Conservation (phyloP, 2,329 filamentous ascomycete genomes). For the Xylariales sp. region DNA sequence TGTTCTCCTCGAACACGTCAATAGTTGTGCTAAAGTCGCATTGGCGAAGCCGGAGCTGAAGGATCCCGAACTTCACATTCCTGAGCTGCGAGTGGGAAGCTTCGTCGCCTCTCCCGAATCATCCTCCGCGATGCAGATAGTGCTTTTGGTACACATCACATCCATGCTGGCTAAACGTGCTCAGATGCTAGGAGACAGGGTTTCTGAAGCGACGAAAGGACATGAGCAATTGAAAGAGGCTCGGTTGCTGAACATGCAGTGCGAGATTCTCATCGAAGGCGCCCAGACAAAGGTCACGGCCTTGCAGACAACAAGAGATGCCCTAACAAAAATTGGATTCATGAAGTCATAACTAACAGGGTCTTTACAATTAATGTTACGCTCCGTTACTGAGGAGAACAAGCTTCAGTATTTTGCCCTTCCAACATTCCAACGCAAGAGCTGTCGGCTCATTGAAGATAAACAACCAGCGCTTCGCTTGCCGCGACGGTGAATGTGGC, state of each 20-base stretch:
- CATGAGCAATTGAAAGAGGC: slow-evolving; percentile 9
- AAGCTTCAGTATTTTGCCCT: too few species aligned
- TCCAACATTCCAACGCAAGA: neutral
- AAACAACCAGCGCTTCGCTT: slow-evolving; percentile 44
- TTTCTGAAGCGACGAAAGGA: slow-evolving; percentile 1
- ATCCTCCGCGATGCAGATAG: slow-evolving; percentile 19
- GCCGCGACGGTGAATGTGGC: slow-evolving; percentile 36
- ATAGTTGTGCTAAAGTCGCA: slow-evolving; percentile 26
- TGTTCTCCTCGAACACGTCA: slow-evolving; percentile 23
- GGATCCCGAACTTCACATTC: slow-evolving; percentile 29
- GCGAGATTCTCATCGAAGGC: slow-evolving; percentile 18
- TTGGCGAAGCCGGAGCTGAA: slow-evolving; percentile 18
- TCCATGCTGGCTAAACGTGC: slow-evolving; percentile 14
- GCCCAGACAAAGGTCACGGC: slow-evolving; percentile 11
- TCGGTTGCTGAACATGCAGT: slow-evolving; percentile 17
- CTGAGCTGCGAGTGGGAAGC: slow-evolving; percentile 33
- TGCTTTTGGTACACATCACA: slow-evolving; percentile 17
- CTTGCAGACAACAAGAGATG: slow-evolving; percentile 13
- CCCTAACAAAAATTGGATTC: slow-evolving; percentile 10
- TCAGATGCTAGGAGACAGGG: slow-evolving; percentile 10
- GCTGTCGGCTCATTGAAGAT: slow-evolving; percentile 27
- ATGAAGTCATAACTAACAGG: too few species aligned
- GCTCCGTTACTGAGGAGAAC: too few species aligned
- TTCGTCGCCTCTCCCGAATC: slow-evolving; percentile 18
- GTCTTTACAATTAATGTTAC: too few species aligned